Percentiles rank a stretch among this genome's conserved stretches.
phyloP scores from a whole-genome alignment of 257 asterid species.

The Hygrophila difformis region DNA sequence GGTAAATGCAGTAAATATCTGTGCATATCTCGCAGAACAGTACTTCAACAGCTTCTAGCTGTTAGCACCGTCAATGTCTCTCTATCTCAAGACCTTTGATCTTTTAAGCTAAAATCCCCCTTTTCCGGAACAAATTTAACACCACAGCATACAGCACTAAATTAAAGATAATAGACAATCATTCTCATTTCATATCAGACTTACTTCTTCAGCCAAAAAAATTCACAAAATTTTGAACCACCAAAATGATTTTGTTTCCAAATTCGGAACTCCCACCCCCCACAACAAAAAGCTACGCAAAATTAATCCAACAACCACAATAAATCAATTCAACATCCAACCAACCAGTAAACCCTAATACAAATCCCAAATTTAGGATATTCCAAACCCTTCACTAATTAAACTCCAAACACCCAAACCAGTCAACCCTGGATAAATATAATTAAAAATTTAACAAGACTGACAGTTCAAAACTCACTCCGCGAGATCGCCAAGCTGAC shows the following conservation, averaged over 20 bases:
- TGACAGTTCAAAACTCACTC: constrained; percentile 34
- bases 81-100: background rate
- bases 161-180: background rate
- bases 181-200: constrained; percentile 11
- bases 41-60: too few species aligned
- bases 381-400: background rate
- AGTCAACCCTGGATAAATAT: background rate
- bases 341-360: background rate
- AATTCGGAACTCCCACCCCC: constrained; percentile 10
- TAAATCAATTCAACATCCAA: background rate
- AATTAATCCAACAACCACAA: too few species aligned
- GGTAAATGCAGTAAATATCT: too few species aligned
- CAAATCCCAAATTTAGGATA: constrained; percentile 8
- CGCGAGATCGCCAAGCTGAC: constrained; percentile 95
- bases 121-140: constrained; percentile 6
- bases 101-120: constrained; percentile 7
- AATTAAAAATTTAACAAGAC: background rate
- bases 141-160: constrained; percentile 4
- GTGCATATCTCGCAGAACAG: too few species aligned
- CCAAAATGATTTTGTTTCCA: background rate
- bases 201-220: constrained; percentile 5
- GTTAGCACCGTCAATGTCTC: background rate
- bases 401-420: background rate
- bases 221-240: constrained; percentile 6
- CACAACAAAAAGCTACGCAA: background rate